phyloP scores from a whole-genome alignment of 257 asterid genomes.

The Coffea eugenioides region DNA sequence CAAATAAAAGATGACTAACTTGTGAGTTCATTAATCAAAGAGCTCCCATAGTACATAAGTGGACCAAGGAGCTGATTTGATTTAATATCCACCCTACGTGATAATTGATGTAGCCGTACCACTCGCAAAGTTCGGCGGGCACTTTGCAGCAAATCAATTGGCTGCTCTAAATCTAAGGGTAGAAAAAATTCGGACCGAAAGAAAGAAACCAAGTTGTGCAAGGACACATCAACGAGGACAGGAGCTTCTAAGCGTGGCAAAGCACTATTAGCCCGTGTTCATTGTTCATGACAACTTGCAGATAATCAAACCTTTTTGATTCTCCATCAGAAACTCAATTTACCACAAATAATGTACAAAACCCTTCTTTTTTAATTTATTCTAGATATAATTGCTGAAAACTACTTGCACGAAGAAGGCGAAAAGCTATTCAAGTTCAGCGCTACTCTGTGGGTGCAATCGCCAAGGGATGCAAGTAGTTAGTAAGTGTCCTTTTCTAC shows the following conservation, averaged over 20 bases:
- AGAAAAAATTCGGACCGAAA: constrained; percentile 17
- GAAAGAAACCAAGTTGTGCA: not conserved
- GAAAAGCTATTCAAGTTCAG: not conserved
- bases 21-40: not conserved
- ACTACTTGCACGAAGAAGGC: constrained; percentile 24
- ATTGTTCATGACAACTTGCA: constrained; percentile 10
- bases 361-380: no score
- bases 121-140: constrained; percentile 31
- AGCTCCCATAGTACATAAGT: not conserved
- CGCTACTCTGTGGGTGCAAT: not conserved
- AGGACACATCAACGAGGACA: constrained; percentile 20
- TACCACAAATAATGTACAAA: not conserved
- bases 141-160: constrained; percentile 45
- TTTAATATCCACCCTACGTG: not conserved
- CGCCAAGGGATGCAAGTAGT: not conserved
- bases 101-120: constrained; percentile 12
- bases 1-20: not conserved
- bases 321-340: constrained; percentile 10
- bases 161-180: constrained; percentile 25
- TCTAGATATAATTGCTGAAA: constrained; percentile 15
- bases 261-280: constrained; percentile 17
- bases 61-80: constrained; percentile 9
- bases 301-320: not conserved
- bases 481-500: constrained; percentile 1
- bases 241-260: constrained; percentile 22